Conservation (phyloP, 768 basidiomycete genomes). For the Lactifluus hygrophoroides region DNA sequence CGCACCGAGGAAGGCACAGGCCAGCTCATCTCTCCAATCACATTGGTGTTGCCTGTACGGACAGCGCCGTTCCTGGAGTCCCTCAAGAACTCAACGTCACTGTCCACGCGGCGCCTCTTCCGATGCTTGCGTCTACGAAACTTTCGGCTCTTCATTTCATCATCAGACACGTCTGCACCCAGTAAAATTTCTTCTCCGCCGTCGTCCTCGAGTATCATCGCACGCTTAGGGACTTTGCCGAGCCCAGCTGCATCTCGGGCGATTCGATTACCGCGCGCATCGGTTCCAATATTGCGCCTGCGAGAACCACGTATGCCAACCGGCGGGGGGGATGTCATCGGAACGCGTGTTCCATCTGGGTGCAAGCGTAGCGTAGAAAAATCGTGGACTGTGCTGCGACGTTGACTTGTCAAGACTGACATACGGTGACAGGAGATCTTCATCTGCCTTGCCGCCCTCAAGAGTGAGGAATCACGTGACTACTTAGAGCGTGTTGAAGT, state of each 20-base stretch:
- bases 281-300: slow-evolving; percentile 32
- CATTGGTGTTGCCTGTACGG: not conserved
- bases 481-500: too few relatives aligned
- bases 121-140: not conserved
- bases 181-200: slow-evolving; percentile 17
- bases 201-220: slow-evolving; percentile 18
- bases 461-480: too few relatives aligned
- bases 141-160: slow-evolving; percentile 17
- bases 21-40: not conserved
- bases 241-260: slow-evolving; percentile 57
- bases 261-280: slow-evolving; percentile 54
- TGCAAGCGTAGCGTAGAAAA: slow-evolving; percentile 56
- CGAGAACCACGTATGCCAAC: slow-evolving; percentile 30
- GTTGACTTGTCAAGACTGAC: not conserved
- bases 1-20: slow-evolving; percentile 46
- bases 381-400: slow-evolving; percentile 55
- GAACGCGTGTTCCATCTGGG: slow-evolving; percentile 54
- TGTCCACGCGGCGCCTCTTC: slow-evolving; percentile 7
- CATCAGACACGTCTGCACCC: slow-evolving; percentile 19
- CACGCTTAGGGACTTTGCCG: slow-evolving; percentile 32
- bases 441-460: too few relatives aligned
- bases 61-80: not conserved
- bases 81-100: slow-evolving; percentile 12
- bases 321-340: slow-evolving; percentile 27
- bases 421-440: not conserved